Base-by-base conservation (phyloP, 2,329 filamentous ascomycete species). In the Anthostomella pinea region DNA sequence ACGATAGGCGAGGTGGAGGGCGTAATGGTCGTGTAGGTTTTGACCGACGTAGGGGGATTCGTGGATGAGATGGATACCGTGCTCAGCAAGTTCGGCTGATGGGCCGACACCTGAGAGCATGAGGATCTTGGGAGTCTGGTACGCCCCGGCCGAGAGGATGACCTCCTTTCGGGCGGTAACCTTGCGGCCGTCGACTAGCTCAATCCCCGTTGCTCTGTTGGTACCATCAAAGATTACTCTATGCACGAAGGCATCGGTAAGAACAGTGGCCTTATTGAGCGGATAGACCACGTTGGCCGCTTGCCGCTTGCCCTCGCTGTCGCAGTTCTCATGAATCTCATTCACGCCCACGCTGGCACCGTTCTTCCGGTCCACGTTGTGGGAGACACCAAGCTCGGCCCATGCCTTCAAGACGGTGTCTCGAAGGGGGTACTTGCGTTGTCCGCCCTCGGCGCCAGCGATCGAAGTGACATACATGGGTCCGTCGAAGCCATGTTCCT, bases 181-280 rank as follows among this genome's bases (percentile, higher is more conserved):
- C 15, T 43, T 57, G 48, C 34, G 59, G 39, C 15, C 58, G 41
- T 33, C 53, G n/a, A 3, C 51, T 3, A 61, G 56, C 33, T 67
- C 59, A 3, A 76, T 65, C 2, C 72, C 73, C 1, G 64, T 55
- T 2, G 65, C 67, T 36, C 54, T 67, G 46, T 21, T 38, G 18
- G 17, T 33, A 11, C 20, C 31, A 7, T 36, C 30, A 15, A 48
- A 50, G 16, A 22, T 44, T 23, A 52, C 31, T 29, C 36, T 38
- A 15, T 41, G 26, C 4, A 48, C 49, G 3, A 36, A 8, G 18
- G 48, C 44, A 24, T 52, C 36, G 27, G 48, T 49, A 15, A 51
- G 29, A 11, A 52, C 47, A 5, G 48, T 27, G 7, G 46, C 48
- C 1, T 38, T 14, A n/a, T 46, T 18, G 2, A 54, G 45, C 5